phyloP scores from a whole-genome alignment of 768 basidiomycete species.

The Pulveroboletus sp. region DNA sequence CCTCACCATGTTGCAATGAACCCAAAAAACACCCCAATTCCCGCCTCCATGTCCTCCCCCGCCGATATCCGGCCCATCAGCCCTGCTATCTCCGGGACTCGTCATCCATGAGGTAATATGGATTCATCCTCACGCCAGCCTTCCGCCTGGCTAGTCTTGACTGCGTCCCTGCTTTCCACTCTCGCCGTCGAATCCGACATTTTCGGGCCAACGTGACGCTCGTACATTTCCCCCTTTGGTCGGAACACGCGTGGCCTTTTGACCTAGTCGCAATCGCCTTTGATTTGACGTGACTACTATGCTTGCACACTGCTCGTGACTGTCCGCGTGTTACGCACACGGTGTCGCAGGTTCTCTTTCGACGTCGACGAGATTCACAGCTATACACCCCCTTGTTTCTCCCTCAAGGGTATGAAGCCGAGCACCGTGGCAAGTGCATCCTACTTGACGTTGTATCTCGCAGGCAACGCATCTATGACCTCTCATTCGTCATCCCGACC shows the following conservation, averaged over 20 bases:
- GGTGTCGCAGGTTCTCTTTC: too few species aligned
- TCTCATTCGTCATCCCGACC: too few species aligned
- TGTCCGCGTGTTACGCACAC: not conserved
- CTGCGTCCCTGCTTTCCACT: not conserved
- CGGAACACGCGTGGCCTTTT: slow-evolving; percentile 16
- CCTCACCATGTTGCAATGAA: not conserved
- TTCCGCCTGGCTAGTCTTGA: not conserved
- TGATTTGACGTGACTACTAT: slow-evolving; percentile 11
- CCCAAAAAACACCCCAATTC: too few species aligned
- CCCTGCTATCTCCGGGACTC: slow-evolving; percentile 18
- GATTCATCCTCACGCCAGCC: not conserved
- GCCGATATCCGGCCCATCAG: not conserved
- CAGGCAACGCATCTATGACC: too few species aligned
- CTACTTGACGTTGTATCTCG: too few species aligned
- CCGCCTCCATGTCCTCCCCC: too few species aligned
- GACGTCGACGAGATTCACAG: too few species aligned
- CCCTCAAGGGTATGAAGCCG: too few species aligned
- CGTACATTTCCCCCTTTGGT: slow-evolving; percentile 12
- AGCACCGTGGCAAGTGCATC: too few species aligned
- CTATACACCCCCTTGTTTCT: too few species aligned
- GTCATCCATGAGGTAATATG: not conserved
- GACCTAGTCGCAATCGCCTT: slow-evolving; percentile 4
- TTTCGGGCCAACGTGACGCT: slow-evolving; percentile 14
- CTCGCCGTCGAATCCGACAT: slow-evolving; percentile 11
- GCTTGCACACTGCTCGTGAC: not conserved